A percentile compares a stretch with the other conserved stretches of the same genome.
Evolutionary conservation across 1,139 yeast genomes (phyloP).

Genomic region (Saccharomyces hybrid): DNA sequence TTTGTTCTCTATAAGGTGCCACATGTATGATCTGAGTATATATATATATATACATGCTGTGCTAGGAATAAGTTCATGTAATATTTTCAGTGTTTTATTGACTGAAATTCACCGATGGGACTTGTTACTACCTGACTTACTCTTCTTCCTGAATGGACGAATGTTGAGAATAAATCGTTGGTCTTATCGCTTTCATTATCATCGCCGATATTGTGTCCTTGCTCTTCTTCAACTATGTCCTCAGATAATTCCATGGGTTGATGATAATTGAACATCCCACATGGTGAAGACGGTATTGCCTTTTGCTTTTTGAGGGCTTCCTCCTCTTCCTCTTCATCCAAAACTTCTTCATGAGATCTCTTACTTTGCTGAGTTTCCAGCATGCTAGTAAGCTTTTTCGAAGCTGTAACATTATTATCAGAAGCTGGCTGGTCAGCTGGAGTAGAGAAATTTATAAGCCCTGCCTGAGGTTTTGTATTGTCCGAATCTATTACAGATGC

Average conservation of each 20-base stretch:
- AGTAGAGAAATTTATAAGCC: background rate
- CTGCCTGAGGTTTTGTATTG: background rate
- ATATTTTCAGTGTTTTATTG: background rate
- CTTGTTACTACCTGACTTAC: conserved; percentile 1
- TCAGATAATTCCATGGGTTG: conserved; percentile 4
- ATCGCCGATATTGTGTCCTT: background rate
- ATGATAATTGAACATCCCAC: conserved; percentile 25
- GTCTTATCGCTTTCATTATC: conserved; percentile 3
- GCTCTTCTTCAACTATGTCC: conserved; percentile 5
- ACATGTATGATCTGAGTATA: background rate
- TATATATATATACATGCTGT: background rate
- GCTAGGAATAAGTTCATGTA: background rate
- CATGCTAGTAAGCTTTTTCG: background rate
- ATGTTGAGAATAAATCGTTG: conserved; percentile 12
- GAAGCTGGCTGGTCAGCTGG: background rate
- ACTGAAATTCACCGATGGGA: background rate
- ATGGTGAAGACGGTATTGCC: conserved; percentile 30
- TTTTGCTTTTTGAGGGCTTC: conserved; percentile 18
- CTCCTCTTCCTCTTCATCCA: conserved; percentile 9
- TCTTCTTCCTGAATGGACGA: conserved; percentile 3
- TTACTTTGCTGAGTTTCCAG: background rate
- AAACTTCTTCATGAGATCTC: conserved; percentile 6
- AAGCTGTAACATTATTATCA: background rate
- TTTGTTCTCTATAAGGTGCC: background rate
- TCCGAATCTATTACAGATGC: background rate